phyloP scores from a whole-genome alignment of 768 basidiomycete genomes.

The Auriscalpium vulgare region DNA sequence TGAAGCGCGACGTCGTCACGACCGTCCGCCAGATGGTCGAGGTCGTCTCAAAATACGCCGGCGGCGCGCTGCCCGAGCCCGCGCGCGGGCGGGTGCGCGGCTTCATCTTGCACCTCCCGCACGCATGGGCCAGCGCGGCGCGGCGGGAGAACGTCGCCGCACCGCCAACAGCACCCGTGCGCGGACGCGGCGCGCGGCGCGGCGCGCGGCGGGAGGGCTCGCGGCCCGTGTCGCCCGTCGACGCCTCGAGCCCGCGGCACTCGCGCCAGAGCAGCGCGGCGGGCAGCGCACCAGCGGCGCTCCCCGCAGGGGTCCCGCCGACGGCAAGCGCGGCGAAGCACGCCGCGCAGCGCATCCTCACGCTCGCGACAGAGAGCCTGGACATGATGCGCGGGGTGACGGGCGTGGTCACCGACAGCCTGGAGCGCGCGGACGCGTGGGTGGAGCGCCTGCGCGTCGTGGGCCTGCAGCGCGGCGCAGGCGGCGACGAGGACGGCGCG shows the following conservation, averaged over 20 bases:
- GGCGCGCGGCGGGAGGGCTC: constrained; percentile 15
- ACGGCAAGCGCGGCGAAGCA: constrained; percentile 53
- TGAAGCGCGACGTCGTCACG: constrained; percentile 77
- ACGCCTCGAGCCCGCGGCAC: constrained; percentile 13
- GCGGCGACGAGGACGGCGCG: neutral
- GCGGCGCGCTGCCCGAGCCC: constrained; percentile 79
- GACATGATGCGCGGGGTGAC: constrained; percentile 90
- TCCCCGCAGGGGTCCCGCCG: constrained; percentile 16
- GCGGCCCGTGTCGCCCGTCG: constrained; percentile 23
- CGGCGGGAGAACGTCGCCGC: constrained; percentile 13
- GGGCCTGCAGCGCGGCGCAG: constrained; percentile 55
- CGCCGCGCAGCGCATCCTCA: constrained; percentile 74
- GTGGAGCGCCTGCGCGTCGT: constrained; percentile 73
- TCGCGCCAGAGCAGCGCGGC: constrained; percentile 22
- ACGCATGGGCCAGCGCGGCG: constrained; percentile 60
- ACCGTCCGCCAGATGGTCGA: constrained; percentile 87
- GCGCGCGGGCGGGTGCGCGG: constrained; percentile 65
- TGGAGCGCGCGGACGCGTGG: constrained; percentile 90
- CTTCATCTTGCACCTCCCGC: constrained; percentile 75
- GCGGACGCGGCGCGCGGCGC: constrained; percentile 12
- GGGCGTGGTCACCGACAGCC: constrained; percentile 78
- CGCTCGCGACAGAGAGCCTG: constrained; percentile 83
- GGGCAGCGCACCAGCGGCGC: constrained; percentile 16
- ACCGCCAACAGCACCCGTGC: constrained; percentile 14
- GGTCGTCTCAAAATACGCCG: constrained; percentile 79